phyloP scores from a whole-genome alignment of 306 rosid species.

The Vigna mungo region DNA sequence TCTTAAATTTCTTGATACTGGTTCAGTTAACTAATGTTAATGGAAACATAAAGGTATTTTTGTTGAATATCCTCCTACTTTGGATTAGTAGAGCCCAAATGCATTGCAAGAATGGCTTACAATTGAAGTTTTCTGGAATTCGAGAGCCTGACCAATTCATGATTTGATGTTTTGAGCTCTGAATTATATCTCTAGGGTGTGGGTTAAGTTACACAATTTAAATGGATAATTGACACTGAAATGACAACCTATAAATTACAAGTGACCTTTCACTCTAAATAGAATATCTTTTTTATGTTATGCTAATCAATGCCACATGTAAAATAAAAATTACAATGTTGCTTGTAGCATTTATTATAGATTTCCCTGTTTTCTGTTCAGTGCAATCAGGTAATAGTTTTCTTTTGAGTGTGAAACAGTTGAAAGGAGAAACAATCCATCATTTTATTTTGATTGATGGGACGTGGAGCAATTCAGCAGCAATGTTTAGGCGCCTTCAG shows the following conservation, averaged over 20 bases:
- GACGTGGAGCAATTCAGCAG: slow-evolving; percentile 98
- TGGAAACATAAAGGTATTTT: not conserved
- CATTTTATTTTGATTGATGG: slow-evolving; percentile 96
- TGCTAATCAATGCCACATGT: slow-evolving; percentile 13
- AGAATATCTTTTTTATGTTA: not conserved
- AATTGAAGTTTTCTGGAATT: not conserved
- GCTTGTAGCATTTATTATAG: slow-evolving; percentile 34
- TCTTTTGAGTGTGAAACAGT: slow-evolving; percentile 60
- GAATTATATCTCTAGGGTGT: not conserved
- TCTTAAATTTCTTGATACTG: not conserved
- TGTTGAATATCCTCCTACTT: not conserved
- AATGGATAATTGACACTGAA: slow-evolving; percentile 20
- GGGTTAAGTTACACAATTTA: not conserved
- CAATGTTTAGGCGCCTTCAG: slow-evolving; percentile 94
- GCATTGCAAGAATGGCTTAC: not conserved
- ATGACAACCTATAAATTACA: slow-evolving; percentile 20
- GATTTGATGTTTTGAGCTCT: not conserved
- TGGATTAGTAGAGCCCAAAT: not conserved
- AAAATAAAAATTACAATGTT: not conserved
- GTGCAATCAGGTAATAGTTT: slow-evolving; percentile 49
- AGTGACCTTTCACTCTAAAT: slow-evolving; percentile 8
- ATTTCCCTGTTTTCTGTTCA: slow-evolving; percentile 41
- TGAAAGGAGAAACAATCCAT: slow-evolving; percentile 58
- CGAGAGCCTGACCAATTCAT: slow-evolving; percentile 9
- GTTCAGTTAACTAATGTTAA: not conserved